phyloP scores from a whole-genome alignment of 306 rosid genomes.

The Potentilla sterilis region DNA sequence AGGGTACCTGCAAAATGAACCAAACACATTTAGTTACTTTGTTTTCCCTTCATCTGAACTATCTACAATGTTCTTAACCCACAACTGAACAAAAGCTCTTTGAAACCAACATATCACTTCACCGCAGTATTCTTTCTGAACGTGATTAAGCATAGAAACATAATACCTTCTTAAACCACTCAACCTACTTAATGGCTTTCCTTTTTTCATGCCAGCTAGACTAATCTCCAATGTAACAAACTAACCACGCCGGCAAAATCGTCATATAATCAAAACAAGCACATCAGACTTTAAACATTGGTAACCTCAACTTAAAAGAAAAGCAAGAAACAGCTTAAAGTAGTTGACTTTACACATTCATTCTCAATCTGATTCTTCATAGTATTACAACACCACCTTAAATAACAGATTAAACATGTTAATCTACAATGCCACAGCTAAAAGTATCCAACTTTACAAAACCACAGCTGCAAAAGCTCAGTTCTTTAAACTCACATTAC shows the following conservation, averaged over 20 bases:
- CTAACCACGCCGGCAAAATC: not conserved
- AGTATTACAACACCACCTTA: not conserved
- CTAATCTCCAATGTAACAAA: not conserved
- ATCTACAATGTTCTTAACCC: not conserved
- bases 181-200: not conserved
- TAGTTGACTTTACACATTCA: not conserved
- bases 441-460: not conserved
- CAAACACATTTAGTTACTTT: not conserved
- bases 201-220: not conserved
- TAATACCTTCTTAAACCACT: not conserved
- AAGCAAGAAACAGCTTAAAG: not conserved
- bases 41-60: not conserved
- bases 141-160: not conserved
- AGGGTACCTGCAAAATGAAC: slow-evolving; percentile 78
- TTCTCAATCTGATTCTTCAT: not conserved
- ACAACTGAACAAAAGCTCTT: not conserved
- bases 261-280: not conserved
- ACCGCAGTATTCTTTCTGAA: not conserved
- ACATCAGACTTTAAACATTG: not conserved
- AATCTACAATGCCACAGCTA: not conserved
- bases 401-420: not conserved
- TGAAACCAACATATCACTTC: not conserved
- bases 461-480: not conserved
- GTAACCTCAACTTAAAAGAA: not conserved
- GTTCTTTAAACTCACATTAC: not conserved